Percentiles rank a stretch among this genome's conserved stretches.
These are phyloP conservation scores for Clonostachys sp. DNA, from an alignment of 2,329 filamentous ascomycete species.

Conservation along the genomic window DNA sequence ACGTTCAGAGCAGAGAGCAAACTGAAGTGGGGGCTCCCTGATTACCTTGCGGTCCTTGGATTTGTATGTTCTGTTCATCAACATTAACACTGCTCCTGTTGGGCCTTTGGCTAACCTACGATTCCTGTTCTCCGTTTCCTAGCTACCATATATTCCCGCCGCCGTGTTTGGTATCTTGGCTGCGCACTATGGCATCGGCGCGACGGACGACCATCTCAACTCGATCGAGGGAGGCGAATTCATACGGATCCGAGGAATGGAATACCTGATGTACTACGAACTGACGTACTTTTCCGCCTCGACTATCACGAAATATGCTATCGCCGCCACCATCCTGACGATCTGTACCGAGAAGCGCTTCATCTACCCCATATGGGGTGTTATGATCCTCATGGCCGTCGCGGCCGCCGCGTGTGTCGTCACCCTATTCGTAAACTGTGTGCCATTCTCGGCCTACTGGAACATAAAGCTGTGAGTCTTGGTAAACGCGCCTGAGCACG, in stretches of 20 bases:
- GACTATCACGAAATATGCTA: slow-evolving; percentile 10
- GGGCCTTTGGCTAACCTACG: not conserved
- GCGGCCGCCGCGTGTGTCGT: not conserved
- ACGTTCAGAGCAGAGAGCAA: not conserved
- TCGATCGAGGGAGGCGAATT: not conserved
- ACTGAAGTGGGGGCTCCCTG: slow-evolving; percentile 1
- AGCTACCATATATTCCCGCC: slow-evolving; percentile 4
- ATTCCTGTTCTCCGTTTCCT: not conserved
- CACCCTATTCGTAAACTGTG: slow-evolving; percentile 11
- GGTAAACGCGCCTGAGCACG: too few species aligned
- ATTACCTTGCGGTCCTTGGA: slow-evolving; percentile 1
- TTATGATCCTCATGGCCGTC: not conserved
- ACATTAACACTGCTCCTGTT: not conserved
- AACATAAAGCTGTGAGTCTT: slow-evolving; percentile 9
- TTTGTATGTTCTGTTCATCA: slow-evolving; percentile 5
- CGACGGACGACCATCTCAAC: not conserved
- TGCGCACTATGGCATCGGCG: slow-evolving; percentile 5
- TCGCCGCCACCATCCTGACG: slow-evolving; percentile 8
- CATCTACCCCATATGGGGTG: not conserved
- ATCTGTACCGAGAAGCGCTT: slow-evolving; percentile 7
- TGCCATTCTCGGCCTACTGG: slow-evolving; percentile 10
- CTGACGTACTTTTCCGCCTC: slow-evolving; percentile 12
- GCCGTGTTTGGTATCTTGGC: slow-evolving; percentile 5
- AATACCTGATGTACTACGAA: slow-evolving; percentile 8
- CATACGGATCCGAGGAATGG: not conserved